Evolutionary conservation across 2,329 filamentous ascomycete species (phyloP).

Genomic region (Claviceps sorghi): DNA sequence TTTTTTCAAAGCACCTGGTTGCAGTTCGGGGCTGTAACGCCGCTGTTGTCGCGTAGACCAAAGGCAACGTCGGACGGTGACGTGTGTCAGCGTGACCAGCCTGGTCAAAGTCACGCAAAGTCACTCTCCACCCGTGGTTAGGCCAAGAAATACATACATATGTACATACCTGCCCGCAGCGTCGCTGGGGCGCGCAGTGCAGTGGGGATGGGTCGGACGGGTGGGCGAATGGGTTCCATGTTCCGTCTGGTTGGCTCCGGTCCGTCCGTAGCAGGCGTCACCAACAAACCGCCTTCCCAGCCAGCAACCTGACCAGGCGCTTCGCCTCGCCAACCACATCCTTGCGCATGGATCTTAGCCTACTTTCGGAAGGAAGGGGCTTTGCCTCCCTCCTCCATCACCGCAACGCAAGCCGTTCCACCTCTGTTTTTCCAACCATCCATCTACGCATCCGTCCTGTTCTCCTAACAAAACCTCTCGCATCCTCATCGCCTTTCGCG

Average conservation of each 20-base stretch:
- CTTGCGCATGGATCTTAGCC: neutral
- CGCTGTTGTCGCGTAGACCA: no score
- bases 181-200: no score
- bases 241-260: slow-evolving; percentile 7
- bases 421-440: neutral
- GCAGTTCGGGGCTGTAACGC: no score
- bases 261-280: neutral
- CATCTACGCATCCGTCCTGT: slow-evolving; percentile 7
- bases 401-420: neutral
- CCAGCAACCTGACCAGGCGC: slow-evolving; percentile 15
- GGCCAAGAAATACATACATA: no score
- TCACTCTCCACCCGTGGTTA: no score
- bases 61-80: neutral
- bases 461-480: neutral
- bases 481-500: neutral
- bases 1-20: no score
- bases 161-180: no score
- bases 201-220: no score
- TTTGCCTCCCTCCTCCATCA: slow-evolving; percentile 6
- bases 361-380: slow-evolving; percentile 2
- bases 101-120: no score
- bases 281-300: neutral
- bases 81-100: neutral
- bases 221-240: no score
- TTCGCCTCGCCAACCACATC: slow-evolving; percentile 15